Percentiles rank a stretch among this genome's conserved stretches.
Conservation (phyloP, 345 rosid species). For the Linum tenue region DNA sequence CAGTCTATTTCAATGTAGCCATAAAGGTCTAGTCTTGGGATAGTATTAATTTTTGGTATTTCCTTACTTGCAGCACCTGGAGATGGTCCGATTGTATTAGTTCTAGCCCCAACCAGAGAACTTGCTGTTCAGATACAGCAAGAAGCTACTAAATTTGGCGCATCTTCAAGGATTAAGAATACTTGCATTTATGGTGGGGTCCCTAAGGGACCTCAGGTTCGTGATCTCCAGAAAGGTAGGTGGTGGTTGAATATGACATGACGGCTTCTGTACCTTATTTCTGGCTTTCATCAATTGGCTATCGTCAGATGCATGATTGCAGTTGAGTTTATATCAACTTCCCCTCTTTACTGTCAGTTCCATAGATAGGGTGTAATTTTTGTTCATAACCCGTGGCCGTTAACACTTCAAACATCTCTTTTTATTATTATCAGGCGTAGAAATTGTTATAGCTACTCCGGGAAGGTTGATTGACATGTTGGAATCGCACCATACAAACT, state of each 20-base stretch:
- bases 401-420: not conserved
- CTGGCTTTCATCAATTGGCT: conserved; percentile 28
- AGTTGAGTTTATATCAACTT: conserved; percentile 20
- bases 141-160: conserved; percentile 92
- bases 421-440: conserved; percentile 51
- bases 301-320: conserved; percentile 16
- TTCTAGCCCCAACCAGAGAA: conserved; percentile 97
- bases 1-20: conserved; percentile 4
- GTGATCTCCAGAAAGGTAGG: conserved; percentile 99
- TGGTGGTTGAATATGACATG: conserved; percentile 27
- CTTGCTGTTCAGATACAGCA: conserved; percentile 99
- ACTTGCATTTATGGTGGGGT: conserved; percentile 98
- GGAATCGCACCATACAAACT: conserved; percentile 88
- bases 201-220: conserved; percentile 99
- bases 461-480: conserved; percentile 98
- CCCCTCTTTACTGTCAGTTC: conserved; percentile 7
- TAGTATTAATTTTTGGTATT: conserved; percentile 3
- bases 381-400: not conserved
- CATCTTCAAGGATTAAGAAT: conserved; percentile 84
- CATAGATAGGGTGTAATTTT: conserved; percentile 1
- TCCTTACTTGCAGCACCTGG: conserved; percentile 59
- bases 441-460: conserved; percentile 97
- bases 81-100: conserved; percentile 96
- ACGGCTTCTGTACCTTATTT: conserved; percentile 26
- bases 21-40: not conserved